Conservation (phyloP, 768 basidiomycete genomes). For the Daedaleopsis sinensis region DNA sequence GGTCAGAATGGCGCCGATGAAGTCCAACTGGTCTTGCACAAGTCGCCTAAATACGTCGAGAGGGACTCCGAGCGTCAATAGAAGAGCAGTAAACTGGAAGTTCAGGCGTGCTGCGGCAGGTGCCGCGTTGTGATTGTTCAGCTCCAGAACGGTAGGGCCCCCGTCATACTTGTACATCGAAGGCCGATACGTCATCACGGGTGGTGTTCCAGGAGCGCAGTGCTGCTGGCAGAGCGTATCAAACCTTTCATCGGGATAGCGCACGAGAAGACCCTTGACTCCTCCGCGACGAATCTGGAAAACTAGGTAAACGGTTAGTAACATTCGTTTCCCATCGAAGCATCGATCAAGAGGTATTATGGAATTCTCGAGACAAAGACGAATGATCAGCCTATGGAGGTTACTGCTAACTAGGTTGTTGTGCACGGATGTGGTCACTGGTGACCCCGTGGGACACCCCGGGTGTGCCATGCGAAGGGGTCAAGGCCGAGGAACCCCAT, state of each 20-base stretch:
- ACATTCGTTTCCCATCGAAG: too few species aligned
- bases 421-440: too few species aligned
- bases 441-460: too few species aligned
- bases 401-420: too few species aligned
- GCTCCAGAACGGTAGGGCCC: slow-evolving; percentile 19
- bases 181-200: slow-evolving; percentile 8
- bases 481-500: too few species aligned
- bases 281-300: slow-evolving; percentile 24
- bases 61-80: slow-evolving; percentile 15
- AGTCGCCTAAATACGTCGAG: slow-evolving; percentile 10
- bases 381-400: too few species aligned
- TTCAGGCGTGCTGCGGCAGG: slow-evolving; percentile 20
- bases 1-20: slow-evolving; percentile 13
- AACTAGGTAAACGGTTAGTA: slow-evolving; percentile 1
- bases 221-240: background rate
- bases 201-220: background rate
- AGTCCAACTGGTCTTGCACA: slow-evolving; percentile 19
- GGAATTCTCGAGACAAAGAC: too few species aligned
- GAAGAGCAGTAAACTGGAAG: slow-evolving; percentile 12
- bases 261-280: slow-evolving; percentile 22
- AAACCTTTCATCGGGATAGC: slow-evolving; percentile 21
- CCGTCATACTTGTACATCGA: slow-evolving; percentile 25
- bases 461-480: too few species aligned
- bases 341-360: too few species aligned
- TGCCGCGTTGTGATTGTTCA: slow-evolving; percentile 15